Base-by-base conservation (phyloP, 345 rosid species). In the Geranium brycei region DNA sequence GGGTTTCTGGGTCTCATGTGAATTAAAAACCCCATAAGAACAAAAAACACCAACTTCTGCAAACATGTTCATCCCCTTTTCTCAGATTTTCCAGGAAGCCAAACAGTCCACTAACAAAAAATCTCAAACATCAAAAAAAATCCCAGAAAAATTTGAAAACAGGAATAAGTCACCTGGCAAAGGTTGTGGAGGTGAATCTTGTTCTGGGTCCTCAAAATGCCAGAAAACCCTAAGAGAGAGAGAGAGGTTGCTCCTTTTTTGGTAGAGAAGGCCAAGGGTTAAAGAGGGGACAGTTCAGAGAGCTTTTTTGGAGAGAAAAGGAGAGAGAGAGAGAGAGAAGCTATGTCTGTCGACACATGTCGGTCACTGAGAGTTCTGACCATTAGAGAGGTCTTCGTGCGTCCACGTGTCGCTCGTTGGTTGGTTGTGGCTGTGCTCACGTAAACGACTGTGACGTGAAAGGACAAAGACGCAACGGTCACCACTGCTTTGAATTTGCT, bases 341-440 rank as follows among this genome's bases (percentile, higher is more conserved):
- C 53, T 47, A 23, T 23, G 53, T 47, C 53, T 47, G 3, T 7
- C 62, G 51, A 60, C 75, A 70, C 75, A 69, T 79, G 71, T 70
- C 68, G 1, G 0, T 0, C 40, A 18, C 30, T 47, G 61, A 58
- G 64, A 53, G 69, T 40, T 63, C 69, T 65, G 75, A 63, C 77
- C 57, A 28, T 38, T 8, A 57, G 58, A 17, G 40, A 47, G 19
- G 31, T 3, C 35, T 47, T 47, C 53, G 10, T 5, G 5, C 5
- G 15, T 47, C 53, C 53, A 47, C 12, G 53, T 47, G 13, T 47
- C 41, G 41, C 5, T 47, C 53, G 0, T 8, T 15, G 7, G 14
- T 47, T 47, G 15, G 53, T 8, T 47, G 64, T 17, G 69, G 17
- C 59, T 19, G 17, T 53, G 64, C 64, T 64, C 70, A 19, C 10